Evolutionary conservation across 441 rosid genomes (phyloP), one percentile per base, ranked within the genome.

Genomic region (Populus hybrid): DNA sequence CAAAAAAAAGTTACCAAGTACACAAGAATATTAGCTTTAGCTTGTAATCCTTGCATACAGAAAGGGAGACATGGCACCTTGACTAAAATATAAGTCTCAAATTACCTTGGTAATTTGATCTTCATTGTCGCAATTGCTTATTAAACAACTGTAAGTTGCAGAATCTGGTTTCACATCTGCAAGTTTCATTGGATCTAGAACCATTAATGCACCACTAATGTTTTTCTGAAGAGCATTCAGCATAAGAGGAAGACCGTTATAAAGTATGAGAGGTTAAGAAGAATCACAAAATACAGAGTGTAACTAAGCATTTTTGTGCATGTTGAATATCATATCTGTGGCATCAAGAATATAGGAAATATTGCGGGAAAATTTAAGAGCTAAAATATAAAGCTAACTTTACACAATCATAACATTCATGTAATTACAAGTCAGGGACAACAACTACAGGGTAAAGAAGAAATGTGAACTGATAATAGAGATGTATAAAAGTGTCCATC

Each of bases 121-220:
- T 83, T 89, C 97, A 33, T 78, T 67, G 73, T 76, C 70, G 74
- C 93, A 90, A 77, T 83, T 88, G 74, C 81, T 74, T 79, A 95
- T 90, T 74, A 95, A 78, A 84, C 82, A 84, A 89, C 89, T 79
- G 82, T 81, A 95, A 79, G 97, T 92, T 64, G 77, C 82, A 79
- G 93, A 76, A 86, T 95, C 94, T 72, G 95, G 97, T 80, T 88
- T 84, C 75, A 95, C 87, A 69, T 56, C 86, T 50, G 86, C 98
- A 29, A 31, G 76, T 84, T 90, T 80, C 97, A 95, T 95, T 90
- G 87, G 82, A 83, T 84, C 84, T 73, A 92, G 82, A 76, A 90
- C 92, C 86, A 28, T 82, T 69, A 85, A 79, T 2, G 87, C 98
- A 18, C 82, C 82, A 45, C 53, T 29, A 26, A 82, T 26, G 70